Evolutionary conservation across 805 yeast species (phyloP), one percentile per base, ranked within the genome.

Genomic region (Isabelozyma pseudorhagii): DNA sequence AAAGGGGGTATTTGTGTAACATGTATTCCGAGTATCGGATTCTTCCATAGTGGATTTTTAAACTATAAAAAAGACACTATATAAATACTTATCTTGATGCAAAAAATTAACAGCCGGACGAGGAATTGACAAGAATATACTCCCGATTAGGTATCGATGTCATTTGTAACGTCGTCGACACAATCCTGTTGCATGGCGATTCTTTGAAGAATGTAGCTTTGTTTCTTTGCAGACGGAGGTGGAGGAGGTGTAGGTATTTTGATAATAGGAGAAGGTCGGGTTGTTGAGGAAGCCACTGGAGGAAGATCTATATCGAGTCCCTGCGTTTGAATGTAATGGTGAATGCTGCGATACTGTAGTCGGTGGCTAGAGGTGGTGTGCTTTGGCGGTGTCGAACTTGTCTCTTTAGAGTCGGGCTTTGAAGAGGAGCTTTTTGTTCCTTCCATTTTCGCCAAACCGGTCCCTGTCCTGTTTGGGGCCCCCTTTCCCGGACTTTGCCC

Each of bases 161-260:
- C 18, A 29, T 49, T 42, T 5, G 50, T 52, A 5, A 52, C 58
- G 2, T 42, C 62, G 27, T 63, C 66, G 25, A 68, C 72, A 48
- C 66, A 62, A 48, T 71, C 73, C 58, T 70, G 69, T 55, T 71
- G 76, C 66, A 71, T 60, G 28, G 74, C 74, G 40, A 71, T 71
- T 38, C 67, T 54, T 27, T 63, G 60, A 21, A 70, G 50, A 40
- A 63, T 54, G 45, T 49, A 55, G 28, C 46, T 53, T 13, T 47
- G 48, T 39, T 49, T 56, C 36, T 15, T 48, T 46, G 40, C 47
- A 42, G 38, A 25, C 21, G 21, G 14, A 21, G 41, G 18, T 21
- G 25, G n/a, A 15, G 15, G 43, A 5, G 34, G 39, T 31, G 36
- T 13, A 9, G 36, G 36, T 14, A 45, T 45, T n/a, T 28, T 18